Percentiles rank a stretch among this genome's conserved stretches.
phyloP scores from a whole-genome alignment of 305 asterid species.

The Fraxinus platypoda region DNA sequence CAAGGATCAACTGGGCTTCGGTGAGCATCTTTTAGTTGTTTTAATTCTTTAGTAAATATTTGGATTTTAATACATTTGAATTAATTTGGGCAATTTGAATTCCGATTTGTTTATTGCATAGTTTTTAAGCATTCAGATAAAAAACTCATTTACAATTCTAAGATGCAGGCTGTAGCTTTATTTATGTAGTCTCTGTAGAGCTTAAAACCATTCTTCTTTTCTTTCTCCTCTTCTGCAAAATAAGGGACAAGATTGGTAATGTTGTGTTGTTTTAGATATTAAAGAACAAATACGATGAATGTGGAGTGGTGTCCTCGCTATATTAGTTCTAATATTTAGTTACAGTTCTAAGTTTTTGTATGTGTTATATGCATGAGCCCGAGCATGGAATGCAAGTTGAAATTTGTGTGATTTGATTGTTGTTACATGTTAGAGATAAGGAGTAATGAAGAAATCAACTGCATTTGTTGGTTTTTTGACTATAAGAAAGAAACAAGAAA shows the following conservation, averaged over 20 bases:
- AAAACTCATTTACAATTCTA: not conserved
- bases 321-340: not conserved
- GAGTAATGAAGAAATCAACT: not conserved
- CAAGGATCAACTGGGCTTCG: slow-evolving; percentile 94
- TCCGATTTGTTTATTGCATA: not conserved
- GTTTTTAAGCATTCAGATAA: not conserved
- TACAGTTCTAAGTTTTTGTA: not conserved
- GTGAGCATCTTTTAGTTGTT: slow-evolving; percentile 32
- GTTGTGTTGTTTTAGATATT: not conserved
- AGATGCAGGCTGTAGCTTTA: not conserved
- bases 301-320: not conserved
- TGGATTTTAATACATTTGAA: not conserved
- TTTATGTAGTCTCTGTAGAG: not conserved
- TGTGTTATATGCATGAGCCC: not conserved
- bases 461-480: not conserved
- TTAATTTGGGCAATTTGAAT: not conserved
- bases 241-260: not conserved
- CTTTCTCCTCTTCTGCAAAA: not conserved
- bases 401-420: not conserved
- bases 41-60: not conserved
- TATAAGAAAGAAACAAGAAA: not conserved
- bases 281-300: not conserved
- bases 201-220: not conserved
- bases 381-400: not conserved
- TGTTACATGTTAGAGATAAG: not conserved